Evolutionary conservation across 768 basidiomycete genomes (phyloP), one percentile per base, ranked within the genome.

Genomic region (Astraeus odoratus): DNA sequence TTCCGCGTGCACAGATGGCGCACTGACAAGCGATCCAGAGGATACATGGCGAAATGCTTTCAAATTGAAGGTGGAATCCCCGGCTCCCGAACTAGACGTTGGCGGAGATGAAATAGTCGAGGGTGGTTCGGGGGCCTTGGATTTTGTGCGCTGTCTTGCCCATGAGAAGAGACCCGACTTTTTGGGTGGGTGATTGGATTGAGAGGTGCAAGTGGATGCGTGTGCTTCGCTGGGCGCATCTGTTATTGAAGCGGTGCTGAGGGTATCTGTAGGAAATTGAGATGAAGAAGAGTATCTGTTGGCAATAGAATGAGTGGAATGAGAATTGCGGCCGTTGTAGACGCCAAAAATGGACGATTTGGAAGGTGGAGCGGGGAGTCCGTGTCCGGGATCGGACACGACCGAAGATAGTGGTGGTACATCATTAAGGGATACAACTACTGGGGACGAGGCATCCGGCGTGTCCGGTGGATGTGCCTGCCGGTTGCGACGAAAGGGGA

Each of bases 21-120:
- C 27, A 8, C 61, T 48, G 68, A 16, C 72, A 69, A n/a, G n/a
- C n/a, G n/a, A n/a, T 23, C 70, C 67, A 19, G 76, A 63, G 26
- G 74, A 67, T 44, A 89, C 66, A 55, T 87, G 86, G 24, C 83
- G 73, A 64, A 88, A 87, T 1, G 86, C 73, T 52, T 75, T 81
- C 51, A 88, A 75, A 64, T 82, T 85, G 66, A 88, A 87, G 0
- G 83, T 83, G 0, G 58, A 18, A 10, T 56, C 42, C 3, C 59
- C 59, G 38, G 42, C 39, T 23, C 60, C 34, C n/a, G 52, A 43
- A 44, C 44, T 54, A 36, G 56, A 39, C 12, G 59, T 47, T 5
- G 62, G 47, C 2, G 64, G 54, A 15, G 60, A 54, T 6, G 70
- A 45, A n/a, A 70, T 47, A 47, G 68, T 64, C 15, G 70, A 62